Base-by-base conservation (phyloP, 1,284 basidiomycete species). In the Megacollybia platyphylla region DNA sequence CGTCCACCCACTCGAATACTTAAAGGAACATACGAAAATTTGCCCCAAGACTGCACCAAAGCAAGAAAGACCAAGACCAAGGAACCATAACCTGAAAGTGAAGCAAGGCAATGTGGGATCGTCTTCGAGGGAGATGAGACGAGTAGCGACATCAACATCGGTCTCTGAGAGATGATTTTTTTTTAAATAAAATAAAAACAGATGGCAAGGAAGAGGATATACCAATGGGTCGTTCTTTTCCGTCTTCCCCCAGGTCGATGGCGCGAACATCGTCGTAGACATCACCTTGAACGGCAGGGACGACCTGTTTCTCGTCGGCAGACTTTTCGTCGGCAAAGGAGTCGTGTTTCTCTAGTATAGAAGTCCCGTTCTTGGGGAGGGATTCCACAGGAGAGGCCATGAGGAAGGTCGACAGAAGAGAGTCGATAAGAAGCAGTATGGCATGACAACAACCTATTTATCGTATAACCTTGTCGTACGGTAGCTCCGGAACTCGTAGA, bases 21-120 rank as follows among this genome's bases (percentile, higher is more conserved):
- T 15, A 17, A 41, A 26, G 36, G 7, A 24, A 10, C 67, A 26
- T 52, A 71, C 70, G 54, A 75, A 74, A 43, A 74, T 70, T 51
- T 73, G 70, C n/a, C 71, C 71, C n/a, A 77, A 60, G 7, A 75
- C 70, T 24, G 73, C 63, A 10, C 68, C 70, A 53, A 76, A 73
- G 48, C 69, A 70, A 4, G 70, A 62, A 3, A 76, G 60, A 6
- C 73, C 73, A 56, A 62, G 59, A 58, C 51, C 74, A 4, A 65
- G 49, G 44, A 65, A 64, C 57, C 60, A 65, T 61, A 65, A 63
- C 2, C 64, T 50, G 46, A 67, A 63, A 0, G 63, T 65, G 45
- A 58, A 65, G 9, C 64, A 58, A 7, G 69, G 73, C 27, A 76
- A 60, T 0, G 62, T 59, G 1, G 71, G 69, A 54, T 80, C 77